A percentile compares a stretch with the other conserved stretches of the same genome.
These are phyloP conservation scores for Fusarium sacchari DNA, from an alignment of 2,329 filamentous ascomycete genomes.

Conservation along the genomic window DNA sequence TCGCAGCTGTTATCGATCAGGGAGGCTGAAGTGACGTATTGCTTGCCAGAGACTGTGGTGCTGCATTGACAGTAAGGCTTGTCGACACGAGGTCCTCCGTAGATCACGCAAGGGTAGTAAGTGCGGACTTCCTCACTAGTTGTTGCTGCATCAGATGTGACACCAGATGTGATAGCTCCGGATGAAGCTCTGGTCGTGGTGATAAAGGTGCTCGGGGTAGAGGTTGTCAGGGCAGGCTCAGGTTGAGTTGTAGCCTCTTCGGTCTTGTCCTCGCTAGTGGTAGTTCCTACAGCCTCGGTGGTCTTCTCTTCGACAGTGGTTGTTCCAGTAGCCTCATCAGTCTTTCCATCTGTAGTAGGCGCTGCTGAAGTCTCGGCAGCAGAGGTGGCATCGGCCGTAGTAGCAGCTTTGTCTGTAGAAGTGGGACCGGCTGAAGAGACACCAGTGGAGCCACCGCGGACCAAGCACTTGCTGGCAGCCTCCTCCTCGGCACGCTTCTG, in stretches of 20 bases:
- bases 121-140: neutral
- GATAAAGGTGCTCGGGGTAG: neutral
- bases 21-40: neutral
- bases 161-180: neutral
- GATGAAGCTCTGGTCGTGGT: neutral
- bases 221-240: neutral
- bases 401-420: neutral
- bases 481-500: constrained; percentile 15
- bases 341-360: neutral
- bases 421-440: neutral
- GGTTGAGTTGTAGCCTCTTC: neutral
- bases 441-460: neutral
- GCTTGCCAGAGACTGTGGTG: constrained; percentile 1
- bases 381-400: neutral
- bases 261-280: neutral
- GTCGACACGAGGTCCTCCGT: constrained; percentile 1
- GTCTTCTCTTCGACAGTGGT: neutral
- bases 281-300: neutral
- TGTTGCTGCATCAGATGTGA: neutral
- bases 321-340: neutral
- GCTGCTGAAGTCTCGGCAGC: neutral
- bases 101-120: neutral
- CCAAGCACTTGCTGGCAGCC: constrained; percentile 5
- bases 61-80: constrained; percentile 13
- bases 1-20: neutral